Conservation (phyloP, 176 grass and related monocot species). For the Eragrostis nindensis region DNA sequence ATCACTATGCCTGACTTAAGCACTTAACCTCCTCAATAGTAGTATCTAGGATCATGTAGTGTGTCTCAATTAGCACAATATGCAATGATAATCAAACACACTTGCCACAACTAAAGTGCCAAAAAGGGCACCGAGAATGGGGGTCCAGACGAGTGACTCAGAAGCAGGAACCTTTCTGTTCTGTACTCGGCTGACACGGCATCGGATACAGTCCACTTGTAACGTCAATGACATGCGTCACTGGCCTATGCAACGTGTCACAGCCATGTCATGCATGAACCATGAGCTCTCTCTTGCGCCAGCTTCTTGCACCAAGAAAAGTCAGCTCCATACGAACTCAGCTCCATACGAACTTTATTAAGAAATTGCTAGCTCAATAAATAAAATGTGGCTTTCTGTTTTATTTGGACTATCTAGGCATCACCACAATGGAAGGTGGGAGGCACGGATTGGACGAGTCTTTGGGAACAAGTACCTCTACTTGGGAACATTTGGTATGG, state of each 20-base stretch:
- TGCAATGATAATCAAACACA: neutral
- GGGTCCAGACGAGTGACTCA: slow-evolving; percentile 10
- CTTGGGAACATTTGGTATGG: slow-evolving; percentile 82
- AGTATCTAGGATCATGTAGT: neutral
- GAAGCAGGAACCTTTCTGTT: slow-evolving; percentile 14
- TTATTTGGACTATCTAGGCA: slow-evolving; percentile 59
- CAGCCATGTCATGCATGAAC: slow-evolving; percentile 20
- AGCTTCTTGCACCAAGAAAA: neutral
- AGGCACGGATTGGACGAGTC: slow-evolving; percentile 82
- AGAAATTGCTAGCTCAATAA: too few relatives aligned
- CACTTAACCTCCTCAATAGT: neutral
- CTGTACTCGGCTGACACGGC: slow-evolving; percentile 28
- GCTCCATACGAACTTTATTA: too few relatives aligned
- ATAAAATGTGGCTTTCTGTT: too few relatives aligned
- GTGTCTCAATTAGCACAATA: neutral
- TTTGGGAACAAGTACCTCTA: slow-evolving; percentile 95
- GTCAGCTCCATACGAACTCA: too few relatives aligned
- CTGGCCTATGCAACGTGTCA: slow-evolving; percentile 18
- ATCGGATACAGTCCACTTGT: slow-evolving; percentile 29
- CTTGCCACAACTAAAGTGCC: slow-evolving; percentile 14
- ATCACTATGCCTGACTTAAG: neutral
- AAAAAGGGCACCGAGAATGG: neutral
- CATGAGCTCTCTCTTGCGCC: neutral
- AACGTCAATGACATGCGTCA: slow-evolving; percentile 33
- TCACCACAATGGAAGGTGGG: slow-evolving; percentile 94